Conservation (phyloP, 2,329 filamentous ascomycete genomes). For the Penicillium sp. region DNA sequence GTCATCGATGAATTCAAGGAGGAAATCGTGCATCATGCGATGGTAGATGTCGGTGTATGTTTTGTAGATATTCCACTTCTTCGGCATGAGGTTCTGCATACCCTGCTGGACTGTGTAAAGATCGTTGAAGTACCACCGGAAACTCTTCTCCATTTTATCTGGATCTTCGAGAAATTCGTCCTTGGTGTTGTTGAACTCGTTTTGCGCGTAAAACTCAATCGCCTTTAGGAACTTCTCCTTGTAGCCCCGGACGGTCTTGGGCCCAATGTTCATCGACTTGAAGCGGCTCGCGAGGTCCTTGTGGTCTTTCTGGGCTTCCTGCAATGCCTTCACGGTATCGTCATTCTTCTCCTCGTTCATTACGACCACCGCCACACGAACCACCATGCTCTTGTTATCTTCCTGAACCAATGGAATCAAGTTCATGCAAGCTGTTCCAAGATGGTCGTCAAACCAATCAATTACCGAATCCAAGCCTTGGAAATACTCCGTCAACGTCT, state of each 20-base stretch:
- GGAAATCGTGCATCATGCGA: conserved; percentile 90
- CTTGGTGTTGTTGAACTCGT: conserved; percentile 71
- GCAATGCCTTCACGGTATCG: conserved; percentile 82
- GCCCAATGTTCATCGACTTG: conserved; percentile 91
- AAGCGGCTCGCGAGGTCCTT: conserved; percentile 91
- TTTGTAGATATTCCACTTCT: conserved; percentile 93
- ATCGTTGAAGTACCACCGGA: conserved; percentile 98
- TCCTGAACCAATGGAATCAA: conserved; percentile 83
- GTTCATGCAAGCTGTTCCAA: conserved; percentile 85
- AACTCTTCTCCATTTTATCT: conserved; percentile 76
- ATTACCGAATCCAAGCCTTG: conserved; percentile 81
- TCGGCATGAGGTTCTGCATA: conserved; percentile 88
- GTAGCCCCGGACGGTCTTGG: conserved; percentile 89
- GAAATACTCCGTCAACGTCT: conserved; percentile 89
- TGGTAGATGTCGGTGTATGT: conserved; percentile 93
- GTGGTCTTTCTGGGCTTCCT: conserved; percentile 93
- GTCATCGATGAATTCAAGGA: conserved; percentile 80
- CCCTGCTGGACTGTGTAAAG: conserved; percentile 91
- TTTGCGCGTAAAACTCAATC: conserved; percentile 71
- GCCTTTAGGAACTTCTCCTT: conserved; percentile 91
- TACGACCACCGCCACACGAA: conserved; percentile 87
- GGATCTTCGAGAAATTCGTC: conserved; percentile 82
- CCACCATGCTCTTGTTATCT: conserved; percentile 86
- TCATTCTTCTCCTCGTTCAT: conserved; percentile 97
- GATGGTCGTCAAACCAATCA: conserved; percentile 93